These are phyloP conservation scores for Boehmeria nivea DNA, from an alignment of 306 rosid species.

Conservation along the genomic window DNA sequence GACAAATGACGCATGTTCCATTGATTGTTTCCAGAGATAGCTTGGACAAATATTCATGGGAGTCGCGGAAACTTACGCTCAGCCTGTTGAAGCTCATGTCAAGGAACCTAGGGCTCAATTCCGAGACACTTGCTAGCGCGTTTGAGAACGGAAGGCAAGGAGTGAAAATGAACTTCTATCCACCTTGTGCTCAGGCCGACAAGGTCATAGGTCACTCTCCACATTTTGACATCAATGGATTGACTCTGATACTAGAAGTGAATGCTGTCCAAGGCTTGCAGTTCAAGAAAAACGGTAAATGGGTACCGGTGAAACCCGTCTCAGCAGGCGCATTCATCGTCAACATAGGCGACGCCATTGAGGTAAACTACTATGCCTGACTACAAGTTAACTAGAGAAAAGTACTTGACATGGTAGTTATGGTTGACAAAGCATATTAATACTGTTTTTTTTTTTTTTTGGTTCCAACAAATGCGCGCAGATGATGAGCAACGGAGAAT, in stretches of 20 bases:
- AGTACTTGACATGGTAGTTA: too few relatives aligned
- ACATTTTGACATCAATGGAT: constrained; percentile 19
- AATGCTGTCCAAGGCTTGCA: too few relatives aligned
- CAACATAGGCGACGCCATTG: too few relatives aligned
- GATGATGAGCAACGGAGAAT: constrained; percentile 28
- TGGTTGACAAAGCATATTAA: too few relatives aligned
- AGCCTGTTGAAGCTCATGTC: constrained; percentile 9
- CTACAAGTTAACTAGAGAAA: too few relatives aligned
- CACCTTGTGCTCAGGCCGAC: constrained; percentile 24
- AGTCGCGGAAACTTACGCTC: neutral
- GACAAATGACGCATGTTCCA: neutral
- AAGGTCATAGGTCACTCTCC: constrained; percentile 17
- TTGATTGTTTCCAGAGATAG: constrained; percentile 2
- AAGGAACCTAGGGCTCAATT: neutral
- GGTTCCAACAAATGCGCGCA: too few relatives aligned
- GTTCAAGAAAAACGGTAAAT: too few relatives aligned
- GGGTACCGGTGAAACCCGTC: too few relatives aligned
- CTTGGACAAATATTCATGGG: constrained; percentile 10
- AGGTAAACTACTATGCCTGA: constrained; percentile 1
- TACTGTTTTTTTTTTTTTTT: too few relatives aligned
- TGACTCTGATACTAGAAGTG: too few relatives aligned
- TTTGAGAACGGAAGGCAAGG: constrained; percentile 23
- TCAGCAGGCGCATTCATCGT: too few relatives aligned
- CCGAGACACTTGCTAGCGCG: constrained; percentile 12
- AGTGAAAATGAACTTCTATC: constrained; percentile 19